Percentiles rank a stretch among this genome's conserved stretches.
Conservation (phyloP, 177 flowering plant genomes). For the Vitis hybrid region DNA sequence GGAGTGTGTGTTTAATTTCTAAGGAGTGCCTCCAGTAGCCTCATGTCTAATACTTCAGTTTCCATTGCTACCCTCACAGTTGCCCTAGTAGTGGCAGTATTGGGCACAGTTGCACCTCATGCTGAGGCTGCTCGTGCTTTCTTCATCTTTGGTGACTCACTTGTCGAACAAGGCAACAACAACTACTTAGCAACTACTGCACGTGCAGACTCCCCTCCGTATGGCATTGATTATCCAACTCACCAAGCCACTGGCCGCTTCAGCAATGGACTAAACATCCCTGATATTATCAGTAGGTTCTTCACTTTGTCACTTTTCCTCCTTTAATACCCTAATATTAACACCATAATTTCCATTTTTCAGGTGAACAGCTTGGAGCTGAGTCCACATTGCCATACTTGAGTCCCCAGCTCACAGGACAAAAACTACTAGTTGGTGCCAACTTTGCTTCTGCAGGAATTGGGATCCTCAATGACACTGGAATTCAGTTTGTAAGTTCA, state of each 20-base stretch:
- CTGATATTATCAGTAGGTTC: slow-evolving; percentile 61
- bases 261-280: slow-evolving; percentile 67
- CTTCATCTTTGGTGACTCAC: slow-evolving; percentile 82
- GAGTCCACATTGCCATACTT: slow-evolving; percentile 61
- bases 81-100: background rate
- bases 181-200: slow-evolving; percentile 63
- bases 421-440: slow-evolving; percentile 63
- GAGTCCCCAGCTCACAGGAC: slow-evolving; percentile 51
- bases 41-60: slow-evolving; percentile 3
- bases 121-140: slow-evolving; percentile 43
- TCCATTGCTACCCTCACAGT: background rate
- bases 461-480: slow-evolving; percentile 81
- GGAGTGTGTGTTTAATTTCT: background rate
- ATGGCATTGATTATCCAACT: slow-evolving; percentile 67
- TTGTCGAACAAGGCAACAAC: slow-evolving; percentile 80
- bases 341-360: background rate
- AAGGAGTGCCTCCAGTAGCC: background rate
- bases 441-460: slow-evolving; percentile 89
- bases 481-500: slow-evolving; percentile 69
- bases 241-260: slow-evolving; percentile 67
- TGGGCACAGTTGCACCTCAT: slow-evolving; percentile 1
- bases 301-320: background rate
- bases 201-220: slow-evolving; percentile 68
- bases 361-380: slow-evolving; percentile 55
- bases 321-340: background rate